A percentile compares a stretch with the other conserved stretches of the same genome.
Conservation (phyloP, 2,329 filamentous ascomycete genomes). For the Cladophialophora chaetospira region DNA sequence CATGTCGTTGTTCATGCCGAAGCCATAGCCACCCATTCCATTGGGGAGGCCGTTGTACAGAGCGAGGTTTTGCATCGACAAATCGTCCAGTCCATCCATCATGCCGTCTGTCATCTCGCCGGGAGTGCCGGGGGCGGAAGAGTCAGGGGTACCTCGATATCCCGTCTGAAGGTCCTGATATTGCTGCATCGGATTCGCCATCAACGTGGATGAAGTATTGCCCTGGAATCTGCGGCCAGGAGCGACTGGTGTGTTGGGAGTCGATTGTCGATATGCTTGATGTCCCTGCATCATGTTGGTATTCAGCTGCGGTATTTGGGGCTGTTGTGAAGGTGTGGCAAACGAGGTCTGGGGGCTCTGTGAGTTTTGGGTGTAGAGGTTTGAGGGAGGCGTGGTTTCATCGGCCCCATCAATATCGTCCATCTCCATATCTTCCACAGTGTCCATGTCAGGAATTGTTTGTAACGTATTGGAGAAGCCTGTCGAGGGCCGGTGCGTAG, state of each 20-base stretch:
- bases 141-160: slow-evolving; percentile 61
- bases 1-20: slow-evolving; percentile 53
- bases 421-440: slow-evolving; percentile 88
- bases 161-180: slow-evolving; percentile 54
- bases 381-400: slow-evolving; percentile 37
- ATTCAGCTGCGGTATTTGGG: slow-evolving; percentile 69
- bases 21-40: slow-evolving; percentile 41
- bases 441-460: slow-evolving; percentile 42
- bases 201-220: slow-evolving; percentile 90
- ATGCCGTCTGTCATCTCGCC: slow-evolving; percentile 75
- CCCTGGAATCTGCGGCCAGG: slow-evolving; percentile 72
- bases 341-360: slow-evolving; percentile 68
- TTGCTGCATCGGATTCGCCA: slow-evolving; percentile 69
- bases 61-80: slow-evolving; percentile 56
- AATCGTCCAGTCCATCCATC: slow-evolving; percentile 62
- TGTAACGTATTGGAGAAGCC: slow-evolving; percentile 34
- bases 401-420: slow-evolving; percentile 66
- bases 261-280: slow-evolving; percentile 79
- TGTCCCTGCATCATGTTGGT: slow-evolving; percentile 74
- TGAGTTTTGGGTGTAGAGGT: slow-evolving; percentile 57
- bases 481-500: slow-evolving; percentile 26
- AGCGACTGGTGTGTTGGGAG: slow-evolving; percentile 80
- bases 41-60: slow-evolving; percentile 45
- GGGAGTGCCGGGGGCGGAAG: slow-evolving; percentile 69
- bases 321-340: slow-evolving; percentile 54